phyloP scores from a whole-genome alignment of 805 yeast species.

The Saturnispora serradocipensis region DNA sequence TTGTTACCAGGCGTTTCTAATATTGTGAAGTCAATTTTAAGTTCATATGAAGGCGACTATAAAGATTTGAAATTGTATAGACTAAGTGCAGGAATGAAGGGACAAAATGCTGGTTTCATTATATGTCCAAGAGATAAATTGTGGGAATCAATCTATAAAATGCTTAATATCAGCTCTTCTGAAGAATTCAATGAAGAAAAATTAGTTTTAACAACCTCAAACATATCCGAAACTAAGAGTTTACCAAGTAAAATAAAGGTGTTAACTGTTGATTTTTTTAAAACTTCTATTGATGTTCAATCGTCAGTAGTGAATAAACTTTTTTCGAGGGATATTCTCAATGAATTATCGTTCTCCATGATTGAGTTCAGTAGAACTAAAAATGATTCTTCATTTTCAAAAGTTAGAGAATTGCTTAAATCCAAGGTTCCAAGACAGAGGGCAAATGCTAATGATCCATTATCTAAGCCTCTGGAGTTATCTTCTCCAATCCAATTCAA shows the following conservation, averaged over 20 bases:
- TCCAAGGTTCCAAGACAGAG: constrained; percentile 8
- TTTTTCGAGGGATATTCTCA: constrained; percentile 2
- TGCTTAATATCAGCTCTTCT: background rate
- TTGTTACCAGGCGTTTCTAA: background rate
- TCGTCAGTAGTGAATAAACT: background rate
- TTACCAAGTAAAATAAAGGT: background rate
- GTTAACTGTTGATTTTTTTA: background rate
- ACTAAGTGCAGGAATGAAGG: background rate
- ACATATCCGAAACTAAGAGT: background rate
- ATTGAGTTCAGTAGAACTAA: background rate
- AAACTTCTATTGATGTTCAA: background rate
- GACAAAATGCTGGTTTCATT: constrained; percentile 2
- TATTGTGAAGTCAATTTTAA: background rate
- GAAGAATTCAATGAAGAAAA: background rate
- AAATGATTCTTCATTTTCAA: background rate
- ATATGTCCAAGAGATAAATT: background rate
- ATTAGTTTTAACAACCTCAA: background rate
- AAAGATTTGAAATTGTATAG: background rate
- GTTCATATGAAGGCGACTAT: background rate
- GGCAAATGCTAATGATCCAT: background rate
- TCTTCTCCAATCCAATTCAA: constrained; percentile 1
- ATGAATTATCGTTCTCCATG: background rate
- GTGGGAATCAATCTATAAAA: background rate
- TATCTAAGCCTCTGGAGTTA: background rate
- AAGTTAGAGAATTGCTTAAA: constrained; percentile 2